Conservation (phyloP, 257 asterid genomes). For the Solanum bulbocastanum region DNA sequence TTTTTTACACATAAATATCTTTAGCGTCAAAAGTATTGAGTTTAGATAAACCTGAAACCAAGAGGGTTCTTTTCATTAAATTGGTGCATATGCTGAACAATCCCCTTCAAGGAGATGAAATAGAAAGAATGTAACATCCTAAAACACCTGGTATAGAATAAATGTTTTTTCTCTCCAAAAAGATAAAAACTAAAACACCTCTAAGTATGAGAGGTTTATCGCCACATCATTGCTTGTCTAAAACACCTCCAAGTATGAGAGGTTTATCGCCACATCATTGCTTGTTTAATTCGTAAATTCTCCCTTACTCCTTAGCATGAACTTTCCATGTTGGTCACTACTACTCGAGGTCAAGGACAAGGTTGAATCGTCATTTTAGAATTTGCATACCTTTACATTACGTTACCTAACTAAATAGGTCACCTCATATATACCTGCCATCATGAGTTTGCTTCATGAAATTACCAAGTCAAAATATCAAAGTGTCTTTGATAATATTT, state of each 20-base stretch:
- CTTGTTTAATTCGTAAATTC: background rate
- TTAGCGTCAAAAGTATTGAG: background rate
- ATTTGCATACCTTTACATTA: background rate
- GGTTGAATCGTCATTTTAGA: background rate
- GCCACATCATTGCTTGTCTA: background rate
- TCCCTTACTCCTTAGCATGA: background rate
- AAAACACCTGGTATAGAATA: background rate
- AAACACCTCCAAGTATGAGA: background rate
- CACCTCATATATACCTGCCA: background rate
- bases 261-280: background rate
- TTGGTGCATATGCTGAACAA: background rate
- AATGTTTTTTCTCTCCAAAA: background rate
- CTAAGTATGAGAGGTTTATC: background rate
- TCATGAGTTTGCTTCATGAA: background rate
- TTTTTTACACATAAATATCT: background rate
- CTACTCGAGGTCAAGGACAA: background rate
- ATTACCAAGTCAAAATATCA: background rate
- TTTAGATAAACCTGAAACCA: background rate
- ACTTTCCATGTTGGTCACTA: background rate
- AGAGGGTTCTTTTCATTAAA: background rate
- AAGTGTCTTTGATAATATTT: background rate
- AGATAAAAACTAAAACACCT: background rate
- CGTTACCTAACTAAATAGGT: background rate
- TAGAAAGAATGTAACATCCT: background rate
- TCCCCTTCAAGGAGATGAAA: background rate